phyloP scores from a whole-genome alignment of 805 yeast species.

The Cyberlindnera xylosilytica region DNA sequence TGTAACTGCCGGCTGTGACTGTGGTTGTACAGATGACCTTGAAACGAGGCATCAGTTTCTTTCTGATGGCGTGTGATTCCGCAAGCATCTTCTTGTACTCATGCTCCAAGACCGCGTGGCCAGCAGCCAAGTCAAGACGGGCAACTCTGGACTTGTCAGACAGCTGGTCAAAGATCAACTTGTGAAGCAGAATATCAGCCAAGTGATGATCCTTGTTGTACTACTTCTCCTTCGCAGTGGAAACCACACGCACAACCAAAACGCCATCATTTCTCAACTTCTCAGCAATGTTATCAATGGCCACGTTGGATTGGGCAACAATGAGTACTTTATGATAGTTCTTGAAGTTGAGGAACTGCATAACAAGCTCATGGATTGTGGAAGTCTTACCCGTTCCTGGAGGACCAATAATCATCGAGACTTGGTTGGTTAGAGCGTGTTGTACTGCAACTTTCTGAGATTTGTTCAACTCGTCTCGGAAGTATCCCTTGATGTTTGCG shows the following conservation, averaged over 20 bases:
- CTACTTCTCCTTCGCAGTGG: background rate
- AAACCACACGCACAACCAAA: background rate
- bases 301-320: slow-evolving; percentile 74
- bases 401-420: slow-evolving; percentile 70
- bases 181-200: slow-evolving; percentile 52
- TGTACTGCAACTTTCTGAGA: slow-evolving; percentile 52
- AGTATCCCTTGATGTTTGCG: slow-evolving; percentile 50
- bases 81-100: slow-evolving; percentile 49
- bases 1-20: slow-evolving; percentile 67
- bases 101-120: too few relatives aligned
- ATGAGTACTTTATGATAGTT: slow-evolving; percentile 65
- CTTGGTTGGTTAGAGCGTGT: slow-evolving; percentile 29
- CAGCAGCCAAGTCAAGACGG: slow-evolving; percentile 37
- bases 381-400: slow-evolving; percentile 85
- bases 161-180: slow-evolving; percentile 49
- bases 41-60: slow-evolving; percentile 56
- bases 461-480: slow-evolving; percentile 49
- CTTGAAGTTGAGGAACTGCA: slow-evolving; percentile 53
- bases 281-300: background rate
- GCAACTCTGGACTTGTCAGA: slow-evolving; percentile 43
- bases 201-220: background rate
- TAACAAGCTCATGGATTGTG: slow-evolving; percentile 60
- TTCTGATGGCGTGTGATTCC: slow-evolving; percentile 41
- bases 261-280: background rate
- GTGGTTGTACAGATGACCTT: slow-evolving; percentile 71